These are phyloP conservation scores for Gentiana dahurica DNA, from an alignment of 257 asterid species.

Conservation along the genomic window DNA sequence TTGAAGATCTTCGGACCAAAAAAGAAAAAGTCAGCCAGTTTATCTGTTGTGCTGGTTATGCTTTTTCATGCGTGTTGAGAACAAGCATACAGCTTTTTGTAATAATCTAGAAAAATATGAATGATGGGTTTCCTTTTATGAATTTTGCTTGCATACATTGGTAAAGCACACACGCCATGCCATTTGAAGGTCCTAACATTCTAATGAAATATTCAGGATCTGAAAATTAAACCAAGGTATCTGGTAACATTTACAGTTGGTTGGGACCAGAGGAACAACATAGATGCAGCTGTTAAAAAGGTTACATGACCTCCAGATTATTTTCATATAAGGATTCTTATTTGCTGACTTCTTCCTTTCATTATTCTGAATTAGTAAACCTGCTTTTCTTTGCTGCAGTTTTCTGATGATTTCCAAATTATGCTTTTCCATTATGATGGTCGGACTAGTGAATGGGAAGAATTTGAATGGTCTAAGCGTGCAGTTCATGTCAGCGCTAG, in stretches of 20 bases:
- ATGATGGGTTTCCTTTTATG: too few species aligned
- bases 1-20: too few species aligned
- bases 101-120: too few species aligned
- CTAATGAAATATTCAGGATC: conserved; percentile 49
- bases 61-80: too few species aligned
- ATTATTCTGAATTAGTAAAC: background rate
- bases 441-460: conserved; percentile 88
- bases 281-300: conserved; percentile 86
- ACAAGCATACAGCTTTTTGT: too few species aligned
- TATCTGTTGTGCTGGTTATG: too few species aligned
- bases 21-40: too few species aligned
- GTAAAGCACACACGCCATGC: too few species aligned
- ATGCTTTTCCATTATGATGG: conserved; percentile 99
- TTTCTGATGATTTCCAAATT: conserved; percentile 90
- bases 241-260: conserved; percentile 95
- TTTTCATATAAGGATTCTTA: too few species aligned
- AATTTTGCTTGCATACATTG: too few species aligned
- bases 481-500: conserved; percentile 87
- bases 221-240: conserved; percentile 83
- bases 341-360: too few species aligned
- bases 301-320: conserved; percentile 24
- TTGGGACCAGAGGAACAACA: conserved; percentile 57
- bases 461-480: conserved; percentile 88
- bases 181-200: background rate
- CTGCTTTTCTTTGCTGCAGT: conserved; percentile 30